Evolutionary conservation across 306 rosid species (phyloP), one percentile per base, ranked within the genome.

Genomic region (Fragaria nilgerrensis): DNA sequence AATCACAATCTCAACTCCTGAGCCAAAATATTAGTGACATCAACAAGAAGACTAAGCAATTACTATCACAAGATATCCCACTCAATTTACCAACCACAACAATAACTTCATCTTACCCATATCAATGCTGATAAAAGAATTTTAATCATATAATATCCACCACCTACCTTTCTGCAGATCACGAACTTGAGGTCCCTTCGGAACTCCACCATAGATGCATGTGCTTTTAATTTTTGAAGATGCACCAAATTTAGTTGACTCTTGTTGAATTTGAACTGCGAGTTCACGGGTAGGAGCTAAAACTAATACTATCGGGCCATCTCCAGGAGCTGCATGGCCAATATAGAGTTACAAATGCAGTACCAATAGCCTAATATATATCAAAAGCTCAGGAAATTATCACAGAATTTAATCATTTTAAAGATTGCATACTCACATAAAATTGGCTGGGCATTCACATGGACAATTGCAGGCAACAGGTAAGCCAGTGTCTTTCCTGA

Each of bases 121-220:
- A 32, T 10, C 9, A 52, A 72, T 1, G 1, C 36, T 66, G 6
- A 36, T 53, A n/a, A 36, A 12, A 73, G 66, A 36, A 36, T 11
- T 20, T 39, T 41, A 15, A 44, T 69, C 16, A 16, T 23, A 16
- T 16, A 19, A 44, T 43, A 12, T 19, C n/a, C 66, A 82, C 77
- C 84, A 81, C 87, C 63, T 77, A 92, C 99, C 99, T 89, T 87
- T 96, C 85, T 96, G 99, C 56, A 96, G 98, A 82, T 96, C 99
- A 66, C 98, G 97, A 81, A 96, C 96, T 85, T 96, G 99, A 79
- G 99, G 99, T 67, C 98, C 99, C 86, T 92, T 95, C n/a, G 99
- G 99, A 80, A 96, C 99, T 66, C 99, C 99, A 32, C 99, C 99
- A 72, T 92, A 96, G 15, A 96, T 85, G 83, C 99, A 96, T n/a